A percentile compares a stretch with the other conserved stretches of the same genome.
Evolutionary conservation across 2,329 filamentous ascomycete genomes (phyloP).

Genomic region (Clarireedia homoeocarpa): DNA sequence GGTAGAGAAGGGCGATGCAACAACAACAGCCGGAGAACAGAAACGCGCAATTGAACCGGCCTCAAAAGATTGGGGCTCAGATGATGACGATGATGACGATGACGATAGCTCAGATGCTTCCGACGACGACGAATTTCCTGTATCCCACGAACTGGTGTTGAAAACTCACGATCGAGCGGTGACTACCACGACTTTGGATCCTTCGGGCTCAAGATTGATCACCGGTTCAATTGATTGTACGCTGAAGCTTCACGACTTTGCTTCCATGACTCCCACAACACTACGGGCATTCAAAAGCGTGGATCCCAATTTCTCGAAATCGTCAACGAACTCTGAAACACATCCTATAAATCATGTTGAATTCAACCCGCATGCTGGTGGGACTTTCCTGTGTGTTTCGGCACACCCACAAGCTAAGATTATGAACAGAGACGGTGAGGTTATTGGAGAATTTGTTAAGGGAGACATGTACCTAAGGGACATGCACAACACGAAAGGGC

Average conservation of each 20-base stretch:
- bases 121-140: constrained; percentile 81
- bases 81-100: constrained; percentile 40
- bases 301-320: constrained; percentile 75
- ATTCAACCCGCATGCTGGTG: constrained; percentile 77
- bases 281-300: constrained; percentile 88
- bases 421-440: constrained; percentile 79
- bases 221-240: constrained; percentile 90
- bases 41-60: constrained; percentile 24
- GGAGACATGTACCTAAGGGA: constrained; percentile 97
- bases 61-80: constrained; percentile 32
- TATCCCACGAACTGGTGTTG: constrained; percentile 86
- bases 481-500: constrained; percentile 96
- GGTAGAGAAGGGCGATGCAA: constrained; percentile 28
- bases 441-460: constrained; percentile 83
- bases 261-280: constrained; percentile 90
- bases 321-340: constrained; percentile 64
- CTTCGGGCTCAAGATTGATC: constrained; percentile 73
- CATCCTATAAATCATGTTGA: constrained; percentile 81
- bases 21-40: constrained; percentile 21
- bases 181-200: constrained; percentile 77
- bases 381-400: constrained; percentile 76
- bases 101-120: constrained; percentile 53
- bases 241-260: constrained; percentile 89
- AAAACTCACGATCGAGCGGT: constrained; percentile 88
- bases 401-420: constrained; percentile 88